Conservation (phyloP, 2,329 filamentous ascomycete species). For the Penicillium sp. region DNA sequence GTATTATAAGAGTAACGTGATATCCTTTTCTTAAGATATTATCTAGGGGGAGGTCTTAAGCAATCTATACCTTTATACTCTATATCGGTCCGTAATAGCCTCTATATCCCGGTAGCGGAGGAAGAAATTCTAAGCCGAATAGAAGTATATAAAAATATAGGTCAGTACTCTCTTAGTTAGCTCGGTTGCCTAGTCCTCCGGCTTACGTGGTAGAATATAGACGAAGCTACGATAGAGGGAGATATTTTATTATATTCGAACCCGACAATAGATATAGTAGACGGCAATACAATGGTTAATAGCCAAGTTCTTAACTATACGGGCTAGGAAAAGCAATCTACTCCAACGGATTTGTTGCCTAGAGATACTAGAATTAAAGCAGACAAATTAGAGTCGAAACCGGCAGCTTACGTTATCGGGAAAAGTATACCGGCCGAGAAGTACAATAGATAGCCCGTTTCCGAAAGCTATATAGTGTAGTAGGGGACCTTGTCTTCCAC, state of each 20-base stretch:
- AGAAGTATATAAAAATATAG: not conserved
- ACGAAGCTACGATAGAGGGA: not conserved
- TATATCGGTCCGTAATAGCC: not conserved
- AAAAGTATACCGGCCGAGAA: conserved; percentile 3
- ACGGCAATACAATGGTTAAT: not conserved
- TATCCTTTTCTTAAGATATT: conserved; percentile 1
- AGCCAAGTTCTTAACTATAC: not conserved
- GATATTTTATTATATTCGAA: too few relatives aligned
- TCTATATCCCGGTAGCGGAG: not conserved
- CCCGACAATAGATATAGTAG: too few relatives aligned
- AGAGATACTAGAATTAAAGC: conserved; percentile 1
- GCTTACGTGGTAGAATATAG: conserved; percentile 2
- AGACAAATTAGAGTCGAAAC: conserved; percentile 2
- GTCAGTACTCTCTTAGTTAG: conserved; percentile 1
- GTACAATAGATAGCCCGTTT: not conserved
- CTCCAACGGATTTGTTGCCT: not conserved
- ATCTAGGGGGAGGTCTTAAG: conserved; percentile 2
- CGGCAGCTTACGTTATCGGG: conserved; percentile 2
- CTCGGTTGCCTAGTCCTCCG: not conserved
- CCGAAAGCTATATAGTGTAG: conserved; percentile 5
- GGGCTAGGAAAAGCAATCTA: conserved; percentile 1
- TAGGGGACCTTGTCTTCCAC: too few relatives aligned
- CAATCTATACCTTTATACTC: conserved; percentile 1
- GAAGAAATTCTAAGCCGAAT: conserved; percentile 2
- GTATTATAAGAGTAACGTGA: not conserved